Percentiles rank a stretch among this genome's conserved stretches.
phyloP scores from a whole-genome alignment of 179 eudicot genomes.

The Patellifolia procumbens region DNA sequence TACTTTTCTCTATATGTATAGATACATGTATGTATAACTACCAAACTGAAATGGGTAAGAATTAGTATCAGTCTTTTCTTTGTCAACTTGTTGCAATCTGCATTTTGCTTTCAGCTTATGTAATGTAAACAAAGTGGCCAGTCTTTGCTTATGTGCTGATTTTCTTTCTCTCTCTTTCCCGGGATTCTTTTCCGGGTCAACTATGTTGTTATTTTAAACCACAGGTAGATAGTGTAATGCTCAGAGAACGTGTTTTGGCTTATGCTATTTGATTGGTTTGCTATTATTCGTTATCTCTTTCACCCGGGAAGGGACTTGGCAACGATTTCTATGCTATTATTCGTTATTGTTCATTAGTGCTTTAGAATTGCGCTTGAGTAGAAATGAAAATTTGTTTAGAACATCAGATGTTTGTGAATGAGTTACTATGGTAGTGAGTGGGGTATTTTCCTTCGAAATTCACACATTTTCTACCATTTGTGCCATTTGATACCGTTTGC shows the following conservation, averaged over 20 bases:
- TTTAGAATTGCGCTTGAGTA: too few relatives aligned
- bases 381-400: too few relatives aligned
- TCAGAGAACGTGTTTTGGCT: background rate
- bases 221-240: background rate
- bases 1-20: conserved; percentile 12
- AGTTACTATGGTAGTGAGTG: too few relatives aligned
- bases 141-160: background rate
- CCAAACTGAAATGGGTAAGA: background rate
- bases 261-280: background rate
- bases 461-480: too few relatives aligned
- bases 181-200: background rate
- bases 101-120: background rate
- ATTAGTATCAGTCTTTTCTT: background rate
- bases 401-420: too few relatives aligned
- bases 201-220: background rate
- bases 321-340: too few relatives aligned
- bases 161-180: background rate
- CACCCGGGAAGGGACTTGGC: background rate
- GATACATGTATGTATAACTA: conserved; percentile 3
- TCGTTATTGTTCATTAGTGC: too few relatives aligned
- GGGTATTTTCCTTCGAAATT: too few relatives aligned
- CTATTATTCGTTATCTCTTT: background rate
- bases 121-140: background rate
- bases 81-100: background rate
- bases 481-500: too few relatives aligned